Evolutionary conservation across 2,329 filamentous ascomycete species (phyloP), one percentile per base, ranked within the genome.

Genomic region (Talaromyces albobiverticillius): DNA sequence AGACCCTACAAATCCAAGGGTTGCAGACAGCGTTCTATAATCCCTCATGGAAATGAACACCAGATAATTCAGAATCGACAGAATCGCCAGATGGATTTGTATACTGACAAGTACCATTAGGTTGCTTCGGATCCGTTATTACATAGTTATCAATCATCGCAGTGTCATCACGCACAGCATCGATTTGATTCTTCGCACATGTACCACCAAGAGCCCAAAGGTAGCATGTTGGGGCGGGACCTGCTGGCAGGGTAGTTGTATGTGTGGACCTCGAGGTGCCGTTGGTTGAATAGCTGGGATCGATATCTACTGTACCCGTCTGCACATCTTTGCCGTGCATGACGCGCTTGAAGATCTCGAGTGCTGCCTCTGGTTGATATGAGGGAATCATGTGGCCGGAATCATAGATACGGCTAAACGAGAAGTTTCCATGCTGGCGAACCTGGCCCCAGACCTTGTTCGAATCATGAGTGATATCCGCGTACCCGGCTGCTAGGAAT

Each of bases 331-430:
- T 63, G n/a, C 76, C 72, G 10, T 62, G 60, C 53, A 82, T 66
- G 10, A 74, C 75, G 11, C 80, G 73, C 64, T 76, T 69, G 58
- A 82, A 80, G 56, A 81, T 70, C 57, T 76, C 74, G 11, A 81
- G 66, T 7, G 79, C 66, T 11, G 72, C 75, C 29, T 77, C 67
- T 3, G 75, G 81, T 61, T 82, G 80, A 63, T 82, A 82, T 63
- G 81, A 82, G 0, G 79, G 80, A 1, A 79, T 76, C 61, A 77
- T 73, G 51, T 79, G 77, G 3, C 77, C 77, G 7, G 69, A 67
- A 54, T 79, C 75, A 63, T 77, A 79, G 23, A 62, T 59, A 3
- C 60, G 57, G 4, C 56, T 31, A 11, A 79, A 80, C 1, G 76
- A 79, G 57, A 80, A 74, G 57, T 77, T 75, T 23, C 75, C 74